Conservation (phyloP, 495 filamentous ascomycete species). For the Penicillium ochrochloron region DNA sequence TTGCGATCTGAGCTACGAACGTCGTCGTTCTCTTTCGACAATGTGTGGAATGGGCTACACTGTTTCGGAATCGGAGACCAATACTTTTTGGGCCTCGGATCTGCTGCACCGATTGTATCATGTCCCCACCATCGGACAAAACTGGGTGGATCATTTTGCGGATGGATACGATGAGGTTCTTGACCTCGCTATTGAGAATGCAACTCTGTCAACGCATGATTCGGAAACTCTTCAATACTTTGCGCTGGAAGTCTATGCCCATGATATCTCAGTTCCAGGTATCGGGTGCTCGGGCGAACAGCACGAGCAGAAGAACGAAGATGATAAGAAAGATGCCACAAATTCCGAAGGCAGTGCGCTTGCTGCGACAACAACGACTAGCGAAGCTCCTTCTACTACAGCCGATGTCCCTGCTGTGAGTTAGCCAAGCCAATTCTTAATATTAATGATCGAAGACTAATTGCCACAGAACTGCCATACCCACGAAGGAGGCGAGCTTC, state of each 20-base stretch:
- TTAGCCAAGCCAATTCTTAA: neutral
- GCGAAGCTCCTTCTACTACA: slow-evolving; percentile 14
- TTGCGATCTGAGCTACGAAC: slow-evolving; percentile 57
- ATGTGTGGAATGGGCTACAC: slow-evolving; percentile 60
- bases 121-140: slow-evolving; percentile 56
- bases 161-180: slow-evolving; percentile 55
- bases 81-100: slow-evolving; percentile 61
- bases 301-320: slow-evolving; percentile 22
- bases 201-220: slow-evolving; percentile 49
- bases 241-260: slow-evolving; percentile 61
- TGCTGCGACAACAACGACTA: slow-evolving; percentile 9
- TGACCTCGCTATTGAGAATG: slow-evolving; percentile 45
- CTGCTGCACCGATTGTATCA: slow-evolving; percentile 63
- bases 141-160: slow-evolving; percentile 57
- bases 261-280: slow-evolving; percentile 56
- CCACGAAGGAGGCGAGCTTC: slow-evolving; percentile 39
- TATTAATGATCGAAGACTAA: slow-evolving; percentile 13
- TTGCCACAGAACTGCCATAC: slow-evolving; percentile 37
- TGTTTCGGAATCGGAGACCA: slow-evolving; percentile 49
- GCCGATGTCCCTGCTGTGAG: slow-evolving; percentile 33
- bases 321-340: slow-evolving; percentile 8
- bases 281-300: slow-evolving; percentile 52
- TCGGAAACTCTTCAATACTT: slow-evolving; percentile 61
- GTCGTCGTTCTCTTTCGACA: slow-evolving; percentile 52
- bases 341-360: neutral